Percentiles rank a stretch among this genome's conserved stretches.
phyloP scores from a whole-genome alignment of 2,329 filamentous ascomycete species.

The Fusarium liriodendri region DNA sequence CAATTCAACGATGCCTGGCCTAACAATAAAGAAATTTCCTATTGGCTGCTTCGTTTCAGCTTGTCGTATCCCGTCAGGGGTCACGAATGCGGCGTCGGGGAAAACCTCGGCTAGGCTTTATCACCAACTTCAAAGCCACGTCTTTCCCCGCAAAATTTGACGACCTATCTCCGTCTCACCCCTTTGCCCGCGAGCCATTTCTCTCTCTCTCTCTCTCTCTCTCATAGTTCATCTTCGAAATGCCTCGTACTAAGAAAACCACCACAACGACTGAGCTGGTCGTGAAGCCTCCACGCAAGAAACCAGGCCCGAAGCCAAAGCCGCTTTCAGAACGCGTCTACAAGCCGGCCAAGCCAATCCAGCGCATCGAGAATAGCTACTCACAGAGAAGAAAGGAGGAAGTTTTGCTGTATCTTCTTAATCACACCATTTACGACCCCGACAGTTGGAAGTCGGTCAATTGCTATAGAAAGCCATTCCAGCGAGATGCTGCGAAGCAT shows the following conservation, averaged over 20 bases:
- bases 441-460: neutral
- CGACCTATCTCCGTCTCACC: neutral
- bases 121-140: neutral
- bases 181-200: neutral
- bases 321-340: conserved; percentile 15
- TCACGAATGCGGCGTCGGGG: neutral
- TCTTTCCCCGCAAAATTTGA: neutral
- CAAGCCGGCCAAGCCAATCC: conserved; percentile 5
- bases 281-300: neutral
- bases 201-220: neutral
- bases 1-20: neutral
- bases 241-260: neutral
- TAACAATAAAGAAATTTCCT: neutral
- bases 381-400: conserved; percentile 21
- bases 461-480: neutral
- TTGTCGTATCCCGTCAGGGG: neutral
- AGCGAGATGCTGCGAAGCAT: neutral
- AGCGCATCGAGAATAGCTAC: conserved; percentile 19
- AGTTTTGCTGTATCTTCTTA: conserved; percentile 18
- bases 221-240: neutral
- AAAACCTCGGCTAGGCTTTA: neutral
- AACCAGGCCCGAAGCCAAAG: conserved; percentile 22
- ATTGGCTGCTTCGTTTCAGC: neutral
- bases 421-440: neutral
- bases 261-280: neutral